These are phyloP conservation scores for Erysimum cheiri DNA, from an alignment of 441 rosid genomes.

Conservation along the genomic window DNA sequence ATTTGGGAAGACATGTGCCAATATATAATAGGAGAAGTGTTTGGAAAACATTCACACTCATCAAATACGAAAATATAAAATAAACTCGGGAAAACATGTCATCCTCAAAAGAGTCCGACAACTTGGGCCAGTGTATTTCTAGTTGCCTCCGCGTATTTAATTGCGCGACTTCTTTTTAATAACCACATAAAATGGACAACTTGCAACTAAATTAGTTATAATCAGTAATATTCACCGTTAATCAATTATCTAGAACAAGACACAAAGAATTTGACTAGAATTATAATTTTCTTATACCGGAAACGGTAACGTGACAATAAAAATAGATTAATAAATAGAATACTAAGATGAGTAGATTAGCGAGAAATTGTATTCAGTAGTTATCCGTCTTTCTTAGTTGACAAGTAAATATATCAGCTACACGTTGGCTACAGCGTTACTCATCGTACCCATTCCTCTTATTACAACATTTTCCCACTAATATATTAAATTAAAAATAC, in stretches of 20 bases:
- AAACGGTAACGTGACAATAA: slow-evolving; percentile 18
- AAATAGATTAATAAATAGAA: background rate
- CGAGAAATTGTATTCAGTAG: slow-evolving; percentile 14
- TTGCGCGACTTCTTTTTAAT: background rate
- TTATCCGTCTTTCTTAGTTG: slow-evolving; percentile 35
- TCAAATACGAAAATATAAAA: background rate
- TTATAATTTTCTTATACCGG: background rate
- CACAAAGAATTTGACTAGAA: slow-evolving; percentile 27
- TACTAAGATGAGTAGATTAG: slow-evolving; percentile 35
- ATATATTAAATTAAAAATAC: background rate
- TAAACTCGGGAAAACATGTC: background rate
- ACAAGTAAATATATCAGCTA: slow-evolving; percentile 33
- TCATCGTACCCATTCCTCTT: slow-evolving; percentile 24
- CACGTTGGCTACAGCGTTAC: slow-evolving; percentile 42
- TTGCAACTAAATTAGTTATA: slow-evolving; percentile 18
- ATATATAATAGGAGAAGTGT: background rate
- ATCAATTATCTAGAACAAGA: slow-evolving; percentile 19
- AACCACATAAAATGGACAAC: slow-evolving; percentile 17
- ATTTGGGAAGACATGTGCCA: slow-evolving; percentile 2
- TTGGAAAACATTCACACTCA: background rate
- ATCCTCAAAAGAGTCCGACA: slow-evolving; percentile 27
- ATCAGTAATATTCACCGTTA: slow-evolving; percentile 7
- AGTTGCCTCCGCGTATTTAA: slow-evolving; percentile 2
- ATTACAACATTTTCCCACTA: background rate
- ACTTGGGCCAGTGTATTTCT: slow-evolving; percentile 15